Evolutionary conservation across 2,329 filamentous ascomycete species (phyloP), one percentile per base, ranked within the genome.

Genomic region (Monosporascus sp.): DNA sequence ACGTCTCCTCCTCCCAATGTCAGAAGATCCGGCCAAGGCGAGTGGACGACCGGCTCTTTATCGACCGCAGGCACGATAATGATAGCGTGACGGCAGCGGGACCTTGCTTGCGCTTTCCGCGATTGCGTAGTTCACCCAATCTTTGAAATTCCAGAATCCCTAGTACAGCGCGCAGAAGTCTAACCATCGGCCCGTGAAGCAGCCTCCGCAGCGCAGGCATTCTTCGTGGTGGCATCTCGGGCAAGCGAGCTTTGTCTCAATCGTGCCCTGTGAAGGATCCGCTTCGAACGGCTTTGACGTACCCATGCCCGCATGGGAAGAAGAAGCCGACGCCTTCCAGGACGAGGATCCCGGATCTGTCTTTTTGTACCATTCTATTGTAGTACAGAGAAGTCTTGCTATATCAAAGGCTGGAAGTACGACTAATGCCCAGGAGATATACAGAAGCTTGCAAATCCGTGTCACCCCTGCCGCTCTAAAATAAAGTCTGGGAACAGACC

Each of bases 21-120:
- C 3, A 55, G 20, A 27, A 18, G 7, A 0, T 48, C 22, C n/a
- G 49, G 37, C 52, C 47, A 57, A 9, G 22, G 18, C n/a, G 36
- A 24, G 11, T 50, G 18, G 11, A 34, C 17, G 2, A 49, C 17
- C n/a, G 8, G 3, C 8, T 55, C 53, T 31, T 48, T 31, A 5
- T 42, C 49, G 18, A 49, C 20, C 2, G 17, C 17, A 9, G 53
- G 55, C 11, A 55, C 49, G 14, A 54, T 1, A 51, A 76, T 70
- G 3, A 72, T 72, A 31, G 66, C 70, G 41, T 66, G 58, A 18
- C 66, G 60, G 54, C 75, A 72, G 15, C 68, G 52, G 52, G 6
- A 76, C 65, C 49, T 73, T 66, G 50, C 70, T 60, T 4, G 71
- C 67, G 3, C 67, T 69, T 7, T 65, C 62, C n/a, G 66, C 61